Conservation (phyloP, 179 eudicot genomes). For the Pouteria campechiana region DNA sequence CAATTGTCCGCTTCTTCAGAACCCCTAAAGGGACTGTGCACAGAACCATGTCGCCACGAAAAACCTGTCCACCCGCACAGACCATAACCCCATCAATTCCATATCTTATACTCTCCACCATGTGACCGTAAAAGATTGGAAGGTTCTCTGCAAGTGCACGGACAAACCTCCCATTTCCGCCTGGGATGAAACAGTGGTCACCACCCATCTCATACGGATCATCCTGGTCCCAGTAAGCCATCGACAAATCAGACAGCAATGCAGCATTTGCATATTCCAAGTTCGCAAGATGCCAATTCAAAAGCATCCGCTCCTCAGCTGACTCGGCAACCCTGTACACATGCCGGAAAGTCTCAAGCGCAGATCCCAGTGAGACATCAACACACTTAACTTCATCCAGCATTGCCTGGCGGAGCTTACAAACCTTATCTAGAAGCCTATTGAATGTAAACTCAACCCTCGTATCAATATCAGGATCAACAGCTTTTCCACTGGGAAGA, state of each 20-base stretch:
- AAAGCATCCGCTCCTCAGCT: constrained; percentile 66
- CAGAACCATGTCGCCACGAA: constrained; percentile 79
- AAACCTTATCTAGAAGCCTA: constrained; percentile 85
- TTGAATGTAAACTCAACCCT: constrained; percentile 65
- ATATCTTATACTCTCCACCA: constrained; percentile 58
- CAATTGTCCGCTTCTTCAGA: constrained; percentile 59
- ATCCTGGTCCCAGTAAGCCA: constrained; percentile 99
- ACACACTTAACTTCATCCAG: constrained; percentile 74
- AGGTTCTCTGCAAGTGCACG: constrained; percentile 77
- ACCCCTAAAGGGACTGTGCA: constrained; percentile 89
- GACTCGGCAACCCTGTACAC: constrained; percentile 64
- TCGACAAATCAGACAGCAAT: constrained; percentile 66
- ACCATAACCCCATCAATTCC: constrained; percentile 84
- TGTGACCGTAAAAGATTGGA: constrained; percentile 55
- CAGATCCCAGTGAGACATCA: constrained; percentile 77
- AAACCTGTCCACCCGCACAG: constrained; percentile 63
- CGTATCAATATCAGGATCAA: constrained; percentile 60
- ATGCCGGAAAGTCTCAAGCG: constrained; percentile 69
- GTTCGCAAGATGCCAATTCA: constrained; percentile 98
- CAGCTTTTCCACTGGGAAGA: constrained; percentile 67
- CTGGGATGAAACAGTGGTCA: constrained; percentile 95
- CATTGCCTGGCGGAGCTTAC: constrained; percentile 90
- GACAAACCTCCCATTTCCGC: constrained; percentile 85
- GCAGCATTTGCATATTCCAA: constrained; percentile 93
- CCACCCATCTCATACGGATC: constrained; percentile 99